Evolutionary conservation across 305 asterid species (phyloP), one percentile per base, ranked within the genome.

Genomic region (Fraxinus paxiana): DNA sequence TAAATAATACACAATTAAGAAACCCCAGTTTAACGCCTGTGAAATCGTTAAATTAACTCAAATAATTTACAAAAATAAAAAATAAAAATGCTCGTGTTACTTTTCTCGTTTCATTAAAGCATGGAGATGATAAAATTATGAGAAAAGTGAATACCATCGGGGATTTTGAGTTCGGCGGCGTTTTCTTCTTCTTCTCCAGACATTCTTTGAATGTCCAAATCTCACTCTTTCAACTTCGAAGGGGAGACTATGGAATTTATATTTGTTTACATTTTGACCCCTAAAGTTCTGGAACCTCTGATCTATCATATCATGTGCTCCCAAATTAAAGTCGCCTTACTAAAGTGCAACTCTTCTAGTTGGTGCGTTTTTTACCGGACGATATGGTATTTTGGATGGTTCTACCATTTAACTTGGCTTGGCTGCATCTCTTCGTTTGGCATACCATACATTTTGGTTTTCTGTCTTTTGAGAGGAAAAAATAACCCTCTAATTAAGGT

Each of bases 111-210:
- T 22, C 6, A 61, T 7, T 61, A 61, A 61, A 22, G 71, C 33
- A 61, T 8, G 6, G n/a, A 61, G 5, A 51, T 22, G 3, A 65
- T 51, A 33, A 56, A 26, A 15, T 28, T 26, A 31, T 35, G 46
- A 46, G 73, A 59, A 54, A 2, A 30, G 26, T 26, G 2, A 31
- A 5, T 71, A 84, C 87, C 87, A 77, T 84, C 87, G 22, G 82
- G 84, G 56, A 84, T 84, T 77, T 84, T 84, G 80, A 84, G 87
- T 76, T 84, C 84, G 12, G 87, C 82, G 4, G 87, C 87, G 67
- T 84, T 84, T 51, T 84, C 84, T 70, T 84, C 87, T 73, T 84
- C 84, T 77, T 84, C 87, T 12, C 71, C 84, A 0, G 84, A 76
- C 87, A 84, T 84, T 65, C 17, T 28, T 12, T 4, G 33, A 24